phyloP scores from a whole-genome alignment of 257 asterid genomes.

The Coffea canephora region DNA sequence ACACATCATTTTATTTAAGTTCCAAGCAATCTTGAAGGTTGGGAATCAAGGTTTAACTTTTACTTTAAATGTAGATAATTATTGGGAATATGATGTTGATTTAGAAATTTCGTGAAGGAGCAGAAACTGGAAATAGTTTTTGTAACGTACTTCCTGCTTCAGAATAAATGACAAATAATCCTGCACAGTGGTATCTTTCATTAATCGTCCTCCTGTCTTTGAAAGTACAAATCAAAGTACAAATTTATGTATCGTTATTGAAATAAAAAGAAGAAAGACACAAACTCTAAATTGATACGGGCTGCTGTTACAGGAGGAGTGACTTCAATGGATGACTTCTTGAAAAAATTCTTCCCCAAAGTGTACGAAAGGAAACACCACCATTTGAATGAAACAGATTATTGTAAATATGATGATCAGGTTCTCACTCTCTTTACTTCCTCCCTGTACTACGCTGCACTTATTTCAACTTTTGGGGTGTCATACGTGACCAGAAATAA shows the following conservation, averaged over 20 bases:
- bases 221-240: no score
- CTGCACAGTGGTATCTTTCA: background rate
- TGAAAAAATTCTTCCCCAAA: constrained; percentile 62
- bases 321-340: constrained; percentile 79
- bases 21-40: background rate
- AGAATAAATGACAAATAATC: background rate
- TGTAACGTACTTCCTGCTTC: background rate
- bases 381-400: constrained; percentile 51
- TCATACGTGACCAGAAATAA: constrained; percentile 55
- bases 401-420: constrained; percentile 77
- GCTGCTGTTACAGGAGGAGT: constrained; percentile 57
- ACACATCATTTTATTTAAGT: background rate
- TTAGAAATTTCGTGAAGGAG: background rate
- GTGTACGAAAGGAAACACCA: constrained; percentile 53
- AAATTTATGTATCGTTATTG: background rate
- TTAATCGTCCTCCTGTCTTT: background rate
- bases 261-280: background rate
- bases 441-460: constrained; percentile 72
- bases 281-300: background rate
- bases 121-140: background rate
- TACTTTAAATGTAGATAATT: background rate
- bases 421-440: constrained; percentile 81
- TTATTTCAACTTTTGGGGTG: constrained; percentile 60
- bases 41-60: background rate
- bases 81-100: no score